A percentile compares a stretch with the other conserved stretches of the same genome.
These are phyloP conservation scores for Crucibulum laeve DNA, from an alignment of 768 basidiomycete genomes.

Conservation along the genomic window DNA sequence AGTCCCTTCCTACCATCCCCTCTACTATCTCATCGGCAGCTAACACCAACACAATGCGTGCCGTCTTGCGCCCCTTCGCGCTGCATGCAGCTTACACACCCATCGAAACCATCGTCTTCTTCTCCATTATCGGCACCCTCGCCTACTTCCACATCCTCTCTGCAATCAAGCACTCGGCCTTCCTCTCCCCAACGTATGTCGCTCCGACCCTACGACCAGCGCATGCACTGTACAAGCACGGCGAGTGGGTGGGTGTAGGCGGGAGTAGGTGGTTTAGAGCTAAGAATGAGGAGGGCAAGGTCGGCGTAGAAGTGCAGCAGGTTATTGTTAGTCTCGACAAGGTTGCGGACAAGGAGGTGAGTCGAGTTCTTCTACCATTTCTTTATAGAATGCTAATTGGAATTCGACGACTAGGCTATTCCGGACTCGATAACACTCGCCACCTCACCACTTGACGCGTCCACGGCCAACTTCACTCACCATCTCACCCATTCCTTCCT, in stretches of 20 bases:
- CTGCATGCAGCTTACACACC: slow-evolving; percentile 71
- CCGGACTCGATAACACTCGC: slow-evolving; percentile 31
- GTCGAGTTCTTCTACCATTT: slow-evolving; percentile 9
- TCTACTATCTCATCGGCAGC: background rate
- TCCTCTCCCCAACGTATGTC: slow-evolving; percentile 63
- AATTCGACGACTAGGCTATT: no score
- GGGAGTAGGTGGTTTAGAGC: slow-evolving; percentile 47
- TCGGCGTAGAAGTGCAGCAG: slow-evolving; percentile 69
- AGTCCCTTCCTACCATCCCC: background rate
- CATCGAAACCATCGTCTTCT: slow-evolving; percentile 88
- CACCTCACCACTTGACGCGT: slow-evolving; percentile 36
- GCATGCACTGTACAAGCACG: slow-evolving; percentile 46
- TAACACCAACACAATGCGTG: slow-evolving; percentile 42
- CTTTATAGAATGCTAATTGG: no score
- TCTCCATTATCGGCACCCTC: slow-evolving; percentile 85
- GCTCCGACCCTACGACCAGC: slow-evolving; percentile 49
- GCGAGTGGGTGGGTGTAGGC: slow-evolving; percentile 60
- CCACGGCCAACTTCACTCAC: slow-evolving; percentile 43
- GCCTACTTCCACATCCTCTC: slow-evolving; percentile 93
- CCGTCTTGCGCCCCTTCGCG: slow-evolving; percentile 63
- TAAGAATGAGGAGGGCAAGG: slow-evolving; percentile 21
- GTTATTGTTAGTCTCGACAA: slow-evolving; percentile 55
- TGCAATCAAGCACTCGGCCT: slow-evolving; percentile 85
- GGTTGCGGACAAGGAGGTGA: slow-evolving; percentile 16
- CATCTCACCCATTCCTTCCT: slow-evolving; percentile 38